A percentile compares a stretch with the other conserved stretches of the same genome.
Evolutionary conservation across 1,284 basidiomycete species (phyloP).

Genomic region (Amylostereum areolatum): DNA sequence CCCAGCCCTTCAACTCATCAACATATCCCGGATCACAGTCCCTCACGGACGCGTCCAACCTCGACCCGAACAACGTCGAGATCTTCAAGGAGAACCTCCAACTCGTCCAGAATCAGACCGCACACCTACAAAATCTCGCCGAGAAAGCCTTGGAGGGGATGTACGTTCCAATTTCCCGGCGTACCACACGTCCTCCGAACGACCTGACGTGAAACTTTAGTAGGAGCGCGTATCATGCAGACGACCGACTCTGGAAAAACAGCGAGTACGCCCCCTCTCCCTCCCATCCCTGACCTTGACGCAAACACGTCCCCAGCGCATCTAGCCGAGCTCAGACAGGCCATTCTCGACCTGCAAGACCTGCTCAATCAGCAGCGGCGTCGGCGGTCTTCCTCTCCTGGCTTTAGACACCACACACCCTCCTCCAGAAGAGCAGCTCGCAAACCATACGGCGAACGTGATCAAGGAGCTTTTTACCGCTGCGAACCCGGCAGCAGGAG

Average conservation of each 20-base stretch:
- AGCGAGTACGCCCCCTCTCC: constrained; percentile 30
- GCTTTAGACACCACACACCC: constrained; percentile 18
- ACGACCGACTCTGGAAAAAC: constrained; percentile 41
- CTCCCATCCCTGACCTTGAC: constrained; percentile 1
- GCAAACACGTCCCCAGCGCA: constrained; percentile 25
- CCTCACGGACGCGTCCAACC: constrained; percentile 1
- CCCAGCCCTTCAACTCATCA: not conserved
- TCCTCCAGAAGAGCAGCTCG: constrained; percentile 26
- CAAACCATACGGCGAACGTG: constrained; percentile 28
- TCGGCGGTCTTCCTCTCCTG: constrained; percentile 43
- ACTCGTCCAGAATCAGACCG: constrained; percentile 36
- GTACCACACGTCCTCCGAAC: not conserved
- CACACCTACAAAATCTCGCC: constrained; percentile 37
- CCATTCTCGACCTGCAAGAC: constrained; percentile 36
- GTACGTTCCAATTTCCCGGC: constrained; percentile 27
- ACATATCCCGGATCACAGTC: constrained; percentile 1
- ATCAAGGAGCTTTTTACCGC: constrained; percentile 35
- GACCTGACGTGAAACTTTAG: constrained; percentile 32
- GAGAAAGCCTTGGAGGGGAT: constrained; percentile 41
- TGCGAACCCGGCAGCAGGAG: constrained; percentile 36
- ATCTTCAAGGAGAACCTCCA: constrained; percentile 50
- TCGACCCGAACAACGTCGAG: constrained; percentile 47
- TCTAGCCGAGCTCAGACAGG: constrained; percentile 39
- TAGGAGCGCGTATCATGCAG: constrained; percentile 47
- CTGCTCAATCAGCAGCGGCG: constrained; percentile 42